These are phyloP conservation scores for Picochlorum costavermella DNA, from an alignment of 139 green algal genomes.

Conservation along the genomic window DNA sequence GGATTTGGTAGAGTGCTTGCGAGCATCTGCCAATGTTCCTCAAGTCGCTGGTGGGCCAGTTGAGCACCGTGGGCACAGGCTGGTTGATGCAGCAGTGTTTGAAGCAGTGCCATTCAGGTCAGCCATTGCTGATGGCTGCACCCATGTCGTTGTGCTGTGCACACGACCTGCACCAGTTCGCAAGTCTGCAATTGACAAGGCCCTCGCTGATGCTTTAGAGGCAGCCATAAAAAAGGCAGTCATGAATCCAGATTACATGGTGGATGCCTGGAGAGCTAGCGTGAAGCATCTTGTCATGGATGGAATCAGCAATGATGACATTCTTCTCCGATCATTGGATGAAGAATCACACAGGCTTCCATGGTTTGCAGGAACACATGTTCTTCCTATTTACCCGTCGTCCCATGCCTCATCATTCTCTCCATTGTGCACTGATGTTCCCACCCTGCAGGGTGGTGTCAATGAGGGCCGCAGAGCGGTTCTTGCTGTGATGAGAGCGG, in stretches of 20 bases:
- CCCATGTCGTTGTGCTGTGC: slow-evolving; percentile 71
- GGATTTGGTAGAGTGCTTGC: slow-evolving; percentile 64
- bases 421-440: slow-evolving; percentile 47
- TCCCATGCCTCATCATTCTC: slow-evolving; percentile 16
- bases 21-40: slow-evolving; percentile 71
- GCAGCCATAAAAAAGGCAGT: slow-evolving; percentile 41
- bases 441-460: slow-evolving; percentile 36
- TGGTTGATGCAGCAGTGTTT: slow-evolving; percentile 86
- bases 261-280: slow-evolving; percentile 32
- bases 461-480: slow-evolving; percentile 38
- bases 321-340: slow-evolving; percentile 31
- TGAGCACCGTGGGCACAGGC: slow-evolving; percentile 38
- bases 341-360: slow-evolving; percentile 24
- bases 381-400: slow-evolving; percentile 26
- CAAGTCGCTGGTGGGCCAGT: slow-evolving; percentile 52
- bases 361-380: slow-evolving; percentile 34
- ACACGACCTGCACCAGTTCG: slow-evolving; percentile 18
- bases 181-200: slow-evolving; percentile 20
- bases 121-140: slow-evolving; percentile 72
- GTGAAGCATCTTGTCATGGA: slow-evolving; percentile 19
- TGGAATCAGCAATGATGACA: slow-evolving; percentile 36
- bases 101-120: slow-evolving; percentile 52
- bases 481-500: slow-evolving; percentile 9
- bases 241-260: slow-evolving; percentile 49
- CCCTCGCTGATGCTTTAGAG: slow-evolving; percentile 24